phyloP scores from a whole-genome alignment of 305 asterid genomes.

The Fraxinus paxiana region DNA sequence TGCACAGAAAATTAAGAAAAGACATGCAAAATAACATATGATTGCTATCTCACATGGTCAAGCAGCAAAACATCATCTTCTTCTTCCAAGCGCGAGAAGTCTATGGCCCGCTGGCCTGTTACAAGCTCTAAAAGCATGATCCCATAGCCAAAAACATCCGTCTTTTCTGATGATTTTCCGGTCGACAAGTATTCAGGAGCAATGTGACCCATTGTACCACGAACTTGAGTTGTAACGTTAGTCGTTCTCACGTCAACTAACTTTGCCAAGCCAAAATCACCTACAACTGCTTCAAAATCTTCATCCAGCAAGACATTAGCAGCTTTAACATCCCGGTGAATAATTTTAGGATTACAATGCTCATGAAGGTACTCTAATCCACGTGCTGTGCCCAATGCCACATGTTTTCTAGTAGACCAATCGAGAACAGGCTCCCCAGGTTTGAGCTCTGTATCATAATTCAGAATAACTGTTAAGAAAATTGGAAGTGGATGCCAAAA shows the following conservation, averaged over 20 bases:
- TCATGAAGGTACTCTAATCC: conserved; percentile 86
- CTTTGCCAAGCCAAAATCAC: conserved; percentile 89
- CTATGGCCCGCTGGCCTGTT: conserved; percentile 86
- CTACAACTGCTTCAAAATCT: conserved; percentile 83
- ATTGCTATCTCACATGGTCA: conserved; percentile 59
- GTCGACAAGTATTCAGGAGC: conserved; percentile 88
- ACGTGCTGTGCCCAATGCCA: conserved; percentile 87
- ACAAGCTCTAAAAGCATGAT: conserved; percentile 81
- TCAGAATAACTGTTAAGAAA: conserved; percentile 1
- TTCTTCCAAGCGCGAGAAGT: conserved; percentile 84
- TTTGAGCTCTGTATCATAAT: conserved; percentile 53
- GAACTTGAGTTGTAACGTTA: conserved; percentile 80
- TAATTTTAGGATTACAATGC: conserved; percentile 81
- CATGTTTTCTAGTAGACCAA: conserved; percentile 71
- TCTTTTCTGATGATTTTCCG: conserved; percentile 77
- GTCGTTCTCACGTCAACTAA: conserved; percentile 73
- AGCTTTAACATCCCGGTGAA: conserved; percentile 86
- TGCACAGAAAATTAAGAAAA: not conserved
- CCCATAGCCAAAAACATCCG: conserved; percentile 79
- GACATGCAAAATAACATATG: not conserved
- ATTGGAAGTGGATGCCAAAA: not conserved
- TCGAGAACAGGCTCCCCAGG: conserved; percentile 65
- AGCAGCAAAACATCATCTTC: conserved; percentile 84
- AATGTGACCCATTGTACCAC: conserved; percentile 92
- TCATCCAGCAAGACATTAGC: conserved; percentile 77